Conservation (phyloP, 2,329 filamentous ascomycete species). For the Graphiopsis chlorocephala region DNA sequence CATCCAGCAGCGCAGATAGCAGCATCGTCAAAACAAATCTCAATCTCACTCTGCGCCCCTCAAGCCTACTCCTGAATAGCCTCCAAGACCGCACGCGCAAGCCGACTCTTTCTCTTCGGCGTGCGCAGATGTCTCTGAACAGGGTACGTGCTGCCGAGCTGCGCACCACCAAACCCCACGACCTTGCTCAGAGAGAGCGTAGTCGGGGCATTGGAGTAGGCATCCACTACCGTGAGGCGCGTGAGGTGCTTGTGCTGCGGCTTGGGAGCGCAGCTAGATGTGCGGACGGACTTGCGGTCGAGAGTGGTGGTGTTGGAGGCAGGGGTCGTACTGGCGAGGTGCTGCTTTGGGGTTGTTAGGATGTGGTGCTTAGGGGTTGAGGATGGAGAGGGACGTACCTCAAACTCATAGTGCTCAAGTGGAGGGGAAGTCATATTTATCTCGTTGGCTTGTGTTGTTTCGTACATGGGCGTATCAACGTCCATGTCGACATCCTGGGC, state of each 20-base stretch:
- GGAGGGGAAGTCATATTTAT: neutral
- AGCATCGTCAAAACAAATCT: neutral
- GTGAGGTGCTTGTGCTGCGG: neutral
- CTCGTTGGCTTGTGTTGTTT: neutral
- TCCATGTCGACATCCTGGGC: neutral
- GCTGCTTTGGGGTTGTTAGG: neutral
- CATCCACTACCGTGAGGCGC: neutral
- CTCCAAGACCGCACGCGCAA: neutral
- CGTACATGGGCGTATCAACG: neutral
- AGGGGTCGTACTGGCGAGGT: too few relatives aligned
- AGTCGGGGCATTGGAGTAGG: neutral
- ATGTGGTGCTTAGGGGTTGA: neutral
- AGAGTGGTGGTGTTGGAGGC: neutral
- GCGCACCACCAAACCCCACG: neutral
- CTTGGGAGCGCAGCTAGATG: neutral
- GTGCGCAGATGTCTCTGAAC: neutral
- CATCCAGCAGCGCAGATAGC: neutral
- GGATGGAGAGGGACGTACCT: neutral
- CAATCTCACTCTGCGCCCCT: neutral
- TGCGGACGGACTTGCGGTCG: neutral
- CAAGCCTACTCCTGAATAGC: neutral
- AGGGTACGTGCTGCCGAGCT: neutral
- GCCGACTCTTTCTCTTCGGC: neutral
- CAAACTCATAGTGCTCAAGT: neutral
- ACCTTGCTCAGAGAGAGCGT: neutral